These are phyloP conservation scores for Cystobasidium onofrii DNA, from an alignment of 768 basidiomycete species.

Conservation along the genomic window DNA sequence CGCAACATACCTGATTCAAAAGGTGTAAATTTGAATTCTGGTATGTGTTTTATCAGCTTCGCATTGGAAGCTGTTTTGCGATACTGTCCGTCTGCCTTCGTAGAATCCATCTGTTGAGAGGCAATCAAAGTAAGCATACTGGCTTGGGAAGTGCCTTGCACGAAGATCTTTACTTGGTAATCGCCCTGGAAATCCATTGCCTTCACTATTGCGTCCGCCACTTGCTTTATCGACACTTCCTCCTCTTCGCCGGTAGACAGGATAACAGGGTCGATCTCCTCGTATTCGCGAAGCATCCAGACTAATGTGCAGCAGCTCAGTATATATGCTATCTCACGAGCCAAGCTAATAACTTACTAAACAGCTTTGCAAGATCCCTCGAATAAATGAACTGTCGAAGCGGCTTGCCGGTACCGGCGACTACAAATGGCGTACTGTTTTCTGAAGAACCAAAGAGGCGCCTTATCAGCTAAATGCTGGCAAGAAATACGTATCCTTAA, in stretches of 20 bases:
- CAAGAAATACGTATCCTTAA: not conserved
- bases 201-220: constrained; percentile 82
- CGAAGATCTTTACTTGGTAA: constrained; percentile 55
- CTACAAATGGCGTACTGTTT: constrained; percentile 73
- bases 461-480: not conserved
- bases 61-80: constrained; percentile 92
- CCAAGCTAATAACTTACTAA: constrained; percentile 51
- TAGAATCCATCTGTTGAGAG: constrained; percentile 64
- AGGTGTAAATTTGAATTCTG: constrained; percentile 80
- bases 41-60: constrained; percentile 68
- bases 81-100: constrained; percentile 83
- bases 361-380: constrained; percentile 85
- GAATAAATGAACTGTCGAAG: constrained; percentile 97
- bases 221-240: constrained; percentile 83
- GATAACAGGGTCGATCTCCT: constrained; percentile 86
- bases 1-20: constrained; percentile 62
- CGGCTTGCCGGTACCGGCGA: constrained; percentile 83
- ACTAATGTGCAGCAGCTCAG: not conserved
- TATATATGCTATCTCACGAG: constrained; percentile 9
- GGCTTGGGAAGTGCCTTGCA: not conserved
- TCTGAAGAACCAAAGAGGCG: constrained; percentile 48
- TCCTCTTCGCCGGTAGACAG: constrained; percentile 87
- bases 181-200: constrained; percentile 69
- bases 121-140: not conserved
- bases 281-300: constrained; percentile 63